Percentiles rank a stretch among this genome's conserved stretches.
phyloP scores from a whole-genome alignment of 306 rosid species.

The Dalbergia cultrata region DNA sequence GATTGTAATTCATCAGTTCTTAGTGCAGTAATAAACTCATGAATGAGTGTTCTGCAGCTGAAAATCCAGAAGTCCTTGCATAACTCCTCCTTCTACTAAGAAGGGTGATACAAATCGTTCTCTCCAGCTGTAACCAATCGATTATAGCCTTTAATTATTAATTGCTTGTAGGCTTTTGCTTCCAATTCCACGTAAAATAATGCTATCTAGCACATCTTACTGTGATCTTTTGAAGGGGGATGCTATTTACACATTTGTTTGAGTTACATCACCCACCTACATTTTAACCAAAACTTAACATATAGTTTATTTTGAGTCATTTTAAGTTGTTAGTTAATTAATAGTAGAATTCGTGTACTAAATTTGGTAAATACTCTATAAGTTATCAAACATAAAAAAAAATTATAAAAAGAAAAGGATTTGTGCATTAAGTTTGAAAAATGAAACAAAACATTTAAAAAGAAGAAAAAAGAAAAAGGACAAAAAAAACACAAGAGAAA shows the following conservation, averaged over 20 bases:
- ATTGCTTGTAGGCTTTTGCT: no score
- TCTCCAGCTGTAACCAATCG: background rate
- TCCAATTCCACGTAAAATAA: no score
- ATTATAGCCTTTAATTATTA: background rate
- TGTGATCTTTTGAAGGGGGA: background rate
- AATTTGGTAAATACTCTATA: no score
- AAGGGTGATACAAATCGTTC: background rate
- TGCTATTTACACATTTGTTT: background rate
- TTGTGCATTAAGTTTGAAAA: no score
- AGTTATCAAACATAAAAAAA: no score
- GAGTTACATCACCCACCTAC: background rate
- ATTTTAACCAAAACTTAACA: background rate
- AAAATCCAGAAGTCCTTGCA: background rate
- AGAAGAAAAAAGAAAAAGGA: no score
- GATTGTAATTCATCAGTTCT: background rate
- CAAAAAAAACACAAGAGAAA: background rate
- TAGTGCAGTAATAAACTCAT: background rate
- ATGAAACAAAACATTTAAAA: no score
- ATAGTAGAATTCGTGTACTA: no score
- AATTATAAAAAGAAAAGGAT: no score
- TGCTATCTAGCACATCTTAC: no score
- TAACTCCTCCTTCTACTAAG: background rate
- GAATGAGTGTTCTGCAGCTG: background rate
- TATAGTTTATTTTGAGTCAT: background rate
- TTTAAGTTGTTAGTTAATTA: no score